Conservation (phyloP, 1,139 yeast species). For the Nadsonia commutata region DNA sequence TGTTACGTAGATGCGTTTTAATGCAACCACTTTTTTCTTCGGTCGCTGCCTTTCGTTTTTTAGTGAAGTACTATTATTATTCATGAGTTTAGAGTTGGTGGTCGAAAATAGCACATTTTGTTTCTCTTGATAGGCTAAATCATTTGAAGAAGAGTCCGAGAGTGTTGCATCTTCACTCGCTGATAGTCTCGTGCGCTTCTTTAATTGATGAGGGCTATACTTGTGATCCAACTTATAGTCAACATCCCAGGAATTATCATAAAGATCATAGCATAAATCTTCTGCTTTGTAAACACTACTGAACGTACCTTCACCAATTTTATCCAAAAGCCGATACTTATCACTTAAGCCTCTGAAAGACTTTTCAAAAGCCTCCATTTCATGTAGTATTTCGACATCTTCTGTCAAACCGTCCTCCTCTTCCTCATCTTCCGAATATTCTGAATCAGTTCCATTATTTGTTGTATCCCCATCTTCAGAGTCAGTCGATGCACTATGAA, state of each 20-base stretch:
- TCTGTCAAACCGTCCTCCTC: constrained; percentile 3
- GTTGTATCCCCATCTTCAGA: neutral
- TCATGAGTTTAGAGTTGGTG: no score
- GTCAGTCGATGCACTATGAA: neutral
- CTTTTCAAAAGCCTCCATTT: constrained; percentile 47
- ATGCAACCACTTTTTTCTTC: constrained; percentile 46
- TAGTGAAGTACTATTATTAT: neutral
- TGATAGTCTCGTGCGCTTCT: constrained; percentile 2
- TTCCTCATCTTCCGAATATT: constrained; percentile 6
- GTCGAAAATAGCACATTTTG: no score
- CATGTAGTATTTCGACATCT: constrained; percentile 38
- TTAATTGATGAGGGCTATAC: neutral
- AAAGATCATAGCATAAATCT: constrained; percentile 31
- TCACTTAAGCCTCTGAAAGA: constrained; percentile 48
- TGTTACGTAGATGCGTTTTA: constrained; percentile 87
- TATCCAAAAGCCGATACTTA: constrained; percentile 56
- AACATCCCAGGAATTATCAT: constrained; percentile 16
- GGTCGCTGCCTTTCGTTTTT: constrained; percentile 27
- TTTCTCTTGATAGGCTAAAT: neutral
- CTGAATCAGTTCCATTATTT: constrained; percentile 7
- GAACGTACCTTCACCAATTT: constrained; percentile 93
- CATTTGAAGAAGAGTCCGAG: neutral
- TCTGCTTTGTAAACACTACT: constrained; percentile 83
- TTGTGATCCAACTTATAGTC: neutral
- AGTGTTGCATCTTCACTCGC: neutral